phyloP scores from a whole-genome alignment of 768 basidiomycete genomes.

The Tricholoma terreum region DNA sequence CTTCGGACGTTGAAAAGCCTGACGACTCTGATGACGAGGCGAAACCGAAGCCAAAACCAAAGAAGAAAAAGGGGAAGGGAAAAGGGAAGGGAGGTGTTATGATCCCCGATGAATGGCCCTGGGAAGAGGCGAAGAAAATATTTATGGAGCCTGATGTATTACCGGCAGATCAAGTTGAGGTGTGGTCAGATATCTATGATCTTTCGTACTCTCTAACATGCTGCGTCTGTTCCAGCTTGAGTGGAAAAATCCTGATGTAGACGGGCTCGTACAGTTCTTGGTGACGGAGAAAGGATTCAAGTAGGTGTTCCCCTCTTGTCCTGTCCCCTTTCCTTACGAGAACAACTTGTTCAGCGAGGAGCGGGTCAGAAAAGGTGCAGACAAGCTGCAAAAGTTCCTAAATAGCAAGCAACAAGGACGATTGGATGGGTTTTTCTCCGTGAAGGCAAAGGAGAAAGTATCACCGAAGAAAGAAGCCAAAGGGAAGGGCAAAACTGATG shows the following conservation, averaged over 20 bases:
- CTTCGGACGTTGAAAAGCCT: constrained; percentile 44
- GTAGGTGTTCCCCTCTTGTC: constrained; percentile 35
- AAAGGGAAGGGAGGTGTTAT: constrained; percentile 66
- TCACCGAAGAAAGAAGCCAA: constrained; percentile 31
- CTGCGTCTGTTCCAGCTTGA: constrained; percentile 60
- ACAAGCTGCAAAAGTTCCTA: constrained; percentile 85
- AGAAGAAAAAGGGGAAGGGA: constrained; percentile 41
- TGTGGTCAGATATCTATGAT: constrained; percentile 23
- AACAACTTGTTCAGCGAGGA: constrained; percentile 70
- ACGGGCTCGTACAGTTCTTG: constrained; percentile 90
- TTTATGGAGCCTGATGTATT: constrained; percentile 90
- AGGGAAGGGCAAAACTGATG: constrained; percentile 36
- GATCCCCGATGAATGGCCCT: constrained; percentile 95
- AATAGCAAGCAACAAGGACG: constrained; percentile 94
- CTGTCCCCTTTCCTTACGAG: neutral
- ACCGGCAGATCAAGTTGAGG: constrained; percentile 83
- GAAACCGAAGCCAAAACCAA: constrained; percentile 30
- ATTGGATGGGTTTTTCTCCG: constrained; percentile 91
- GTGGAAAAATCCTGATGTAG: constrained; percentile 91
- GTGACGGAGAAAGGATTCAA: constrained; percentile 97
- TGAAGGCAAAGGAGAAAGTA: constrained; percentile 55
- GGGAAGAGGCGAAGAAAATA: constrained; percentile 89
- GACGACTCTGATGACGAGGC: constrained; percentile 28
- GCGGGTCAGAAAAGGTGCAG: constrained; percentile 90
- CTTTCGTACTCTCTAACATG: neutral